Conservation (phyloP, 208 protist species). For the Trypanosoma melophagium region DNA sequence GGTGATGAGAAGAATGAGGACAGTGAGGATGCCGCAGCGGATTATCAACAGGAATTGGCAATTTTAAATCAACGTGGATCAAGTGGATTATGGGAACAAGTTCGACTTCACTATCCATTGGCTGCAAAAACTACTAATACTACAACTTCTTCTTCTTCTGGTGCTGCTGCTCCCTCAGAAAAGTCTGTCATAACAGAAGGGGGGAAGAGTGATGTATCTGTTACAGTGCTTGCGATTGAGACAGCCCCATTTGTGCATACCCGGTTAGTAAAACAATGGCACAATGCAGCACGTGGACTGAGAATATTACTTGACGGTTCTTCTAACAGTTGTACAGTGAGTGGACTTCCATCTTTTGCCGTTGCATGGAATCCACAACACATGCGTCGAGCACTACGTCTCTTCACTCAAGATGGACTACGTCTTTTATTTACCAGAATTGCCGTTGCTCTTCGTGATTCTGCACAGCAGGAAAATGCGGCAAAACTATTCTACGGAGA, state of each 20-base stretch:
- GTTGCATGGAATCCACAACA: conserved; percentile 74
- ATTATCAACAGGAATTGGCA: conserved; percentile 12
- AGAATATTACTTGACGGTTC: conserved; percentile 27
- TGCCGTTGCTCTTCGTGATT: conserved; percentile 6
- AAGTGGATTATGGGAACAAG: conserved; percentile 33
- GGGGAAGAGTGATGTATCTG: not conserved
- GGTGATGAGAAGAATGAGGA: conserved; percentile 1
- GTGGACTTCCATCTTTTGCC: conserved; percentile 25
- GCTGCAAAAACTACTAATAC: conserved; percentile 12
- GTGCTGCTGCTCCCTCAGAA: not conserved
- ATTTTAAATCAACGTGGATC: conserved; percentile 7
- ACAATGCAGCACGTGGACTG: conserved; percentile 71
- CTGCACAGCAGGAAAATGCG: not conserved
- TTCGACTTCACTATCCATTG: conserved; percentile 64
- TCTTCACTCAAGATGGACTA: conserved; percentile 15
- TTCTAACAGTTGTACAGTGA: not conserved
- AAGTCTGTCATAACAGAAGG: too few species aligned
- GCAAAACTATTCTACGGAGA: conserved; percentile 30
- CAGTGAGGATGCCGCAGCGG: not conserved
- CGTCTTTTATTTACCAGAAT: conserved; percentile 17
- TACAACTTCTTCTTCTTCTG: not conserved
- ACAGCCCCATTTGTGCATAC: conserved; percentile 62
- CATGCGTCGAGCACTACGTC: conserved; percentile 44
- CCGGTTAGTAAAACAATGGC: conserved; percentile 81
- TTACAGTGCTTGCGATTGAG: conserved; percentile 63